Conservation (phyloP, 1,284 basidiomycete genomes). For the Golubevia sp. region DNA sequence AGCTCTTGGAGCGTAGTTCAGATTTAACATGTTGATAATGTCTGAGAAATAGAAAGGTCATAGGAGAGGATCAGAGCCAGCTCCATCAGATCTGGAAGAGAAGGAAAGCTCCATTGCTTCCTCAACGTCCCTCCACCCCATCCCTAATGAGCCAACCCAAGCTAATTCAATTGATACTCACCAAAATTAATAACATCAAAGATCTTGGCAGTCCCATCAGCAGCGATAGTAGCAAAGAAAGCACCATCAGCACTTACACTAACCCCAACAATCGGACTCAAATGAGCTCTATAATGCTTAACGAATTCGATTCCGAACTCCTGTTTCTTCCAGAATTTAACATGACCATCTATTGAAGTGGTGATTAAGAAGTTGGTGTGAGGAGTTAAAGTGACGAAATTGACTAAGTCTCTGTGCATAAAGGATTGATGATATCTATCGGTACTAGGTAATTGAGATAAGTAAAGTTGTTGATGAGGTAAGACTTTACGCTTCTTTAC, state of each 20-base stretch:
- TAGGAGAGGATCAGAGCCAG: constrained; percentile 2
- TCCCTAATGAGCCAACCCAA: no score
- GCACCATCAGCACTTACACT: constrained; percentile 90
- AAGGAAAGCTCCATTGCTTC: neutral
- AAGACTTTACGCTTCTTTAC: constrained; percentile 65
- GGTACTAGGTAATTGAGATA: constrained; percentile 86
- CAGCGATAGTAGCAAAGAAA: constrained; percentile 75
- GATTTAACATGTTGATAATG: constrained; percentile 97
- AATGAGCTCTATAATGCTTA: constrained; percentile 84
- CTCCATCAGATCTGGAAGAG: constrained; percentile 1
- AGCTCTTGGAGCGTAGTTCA: constrained; percentile 79
- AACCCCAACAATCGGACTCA: constrained; percentile 77
- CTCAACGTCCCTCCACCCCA: no score
- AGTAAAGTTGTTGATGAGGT: constrained; percentile 79
- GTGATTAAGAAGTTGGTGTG: constrained; percentile 79
- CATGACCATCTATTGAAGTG: constrained; percentile 89
- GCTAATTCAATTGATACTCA: no score
- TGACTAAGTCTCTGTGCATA: constrained; percentile 94
- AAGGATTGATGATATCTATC: constrained; percentile 96
- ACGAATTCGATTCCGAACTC: constrained; percentile 88
- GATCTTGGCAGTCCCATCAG: constrained; percentile 73
- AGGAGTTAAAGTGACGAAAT: constrained; percentile 71
- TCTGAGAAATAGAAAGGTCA: constrained; percentile 66
- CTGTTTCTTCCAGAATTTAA: constrained; percentile 99
- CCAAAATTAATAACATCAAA: constrained; percentile 98